Conservation (phyloP, 2,329 filamentous ascomycete species). For the Colletotrichum sp. region DNA sequence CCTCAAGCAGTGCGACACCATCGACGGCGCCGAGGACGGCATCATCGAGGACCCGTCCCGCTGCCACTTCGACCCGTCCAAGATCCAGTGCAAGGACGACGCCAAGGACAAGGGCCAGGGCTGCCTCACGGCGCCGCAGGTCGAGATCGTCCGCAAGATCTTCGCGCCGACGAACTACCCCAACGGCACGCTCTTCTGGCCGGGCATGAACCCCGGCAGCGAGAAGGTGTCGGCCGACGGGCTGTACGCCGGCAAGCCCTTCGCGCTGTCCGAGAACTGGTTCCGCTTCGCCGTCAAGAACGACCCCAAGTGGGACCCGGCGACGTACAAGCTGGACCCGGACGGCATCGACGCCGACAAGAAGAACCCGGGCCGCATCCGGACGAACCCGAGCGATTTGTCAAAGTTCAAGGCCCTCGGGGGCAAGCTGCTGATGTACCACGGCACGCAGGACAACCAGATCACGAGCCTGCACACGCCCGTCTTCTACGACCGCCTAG, state of each 20-base stretch:
- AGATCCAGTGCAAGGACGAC: not conserved
- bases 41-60: constrained; percentile 49
- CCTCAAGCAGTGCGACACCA: constrained; percentile 49
- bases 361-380: constrained; percentile 40
- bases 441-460: constrained; percentile 46
- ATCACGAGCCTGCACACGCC: constrained; percentile 49
- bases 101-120: constrained; percentile 14
- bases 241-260: constrained; percentile 40
- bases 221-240: constrained; percentile 46
- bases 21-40: constrained; percentile 51
- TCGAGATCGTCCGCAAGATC: constrained; percentile 34
- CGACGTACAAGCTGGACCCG: constrained; percentile 35
- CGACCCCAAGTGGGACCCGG: constrained; percentile 40
- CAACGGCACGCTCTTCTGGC: constrained; percentile 41
- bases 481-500: constrained; percentile 54
- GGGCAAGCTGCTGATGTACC: constrained; percentile 51
- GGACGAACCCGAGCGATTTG: constrained; percentile 44
- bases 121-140: constrained; percentile 45
- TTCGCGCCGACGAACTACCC: constrained; percentile 31
- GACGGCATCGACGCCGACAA: constrained; percentile 35
- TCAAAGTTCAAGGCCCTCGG: constrained; percentile 43
- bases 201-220: constrained; percentile 53
- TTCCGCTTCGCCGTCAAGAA: constrained; percentile 45
- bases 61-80: constrained; percentile 36
- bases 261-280: constrained; percentile 33